phyloP scores from a whole-genome alignment of 2,329 filamentous ascomycete species.

The Diaporthe sp. region DNA sequence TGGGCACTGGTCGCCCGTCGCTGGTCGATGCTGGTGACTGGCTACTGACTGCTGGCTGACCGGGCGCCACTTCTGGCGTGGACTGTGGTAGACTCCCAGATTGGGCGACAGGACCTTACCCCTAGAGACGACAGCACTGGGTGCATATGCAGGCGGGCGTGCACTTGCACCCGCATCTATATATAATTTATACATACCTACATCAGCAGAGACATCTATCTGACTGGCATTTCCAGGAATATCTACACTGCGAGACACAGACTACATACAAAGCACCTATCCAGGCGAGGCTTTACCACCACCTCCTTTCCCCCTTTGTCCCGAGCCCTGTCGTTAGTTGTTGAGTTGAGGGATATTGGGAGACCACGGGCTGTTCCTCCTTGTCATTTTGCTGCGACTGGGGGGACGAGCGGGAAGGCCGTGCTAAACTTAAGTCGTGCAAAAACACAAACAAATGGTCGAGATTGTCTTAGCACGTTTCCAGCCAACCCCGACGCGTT shows the following conservation, averaged over 20 bases:
- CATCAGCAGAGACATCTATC: no score
- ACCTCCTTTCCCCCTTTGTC: constrained; percentile 1
- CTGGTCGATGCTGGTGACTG: background rate
- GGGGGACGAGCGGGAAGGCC: background rate
- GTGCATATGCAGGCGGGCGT: background rate
- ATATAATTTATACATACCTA: background rate
- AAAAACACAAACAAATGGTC: background rate
- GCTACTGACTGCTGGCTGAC: background rate
- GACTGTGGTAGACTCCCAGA: background rate
- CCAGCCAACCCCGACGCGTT: background rate
- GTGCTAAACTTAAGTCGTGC: background rate
- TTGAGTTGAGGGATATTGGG: constrained; percentile 10
- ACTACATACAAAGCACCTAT: no score
- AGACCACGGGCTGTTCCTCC: background rate
- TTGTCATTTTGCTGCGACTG: constrained; percentile 9
- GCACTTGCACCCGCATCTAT: background rate
- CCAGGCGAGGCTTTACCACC: no score
- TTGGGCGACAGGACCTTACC: no score
- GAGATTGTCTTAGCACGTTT: background rate
- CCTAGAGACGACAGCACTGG: background rate
- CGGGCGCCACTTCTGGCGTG: background rate
- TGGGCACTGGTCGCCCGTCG: background rate
- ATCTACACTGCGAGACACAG: no score
- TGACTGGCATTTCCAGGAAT: background rate
- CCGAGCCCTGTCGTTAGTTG: background rate